These are phyloP conservation scores for Clarireedia paspali DNA, from an alignment of 2,329 filamentous ascomycete species.

Conservation along the genomic window DNA sequence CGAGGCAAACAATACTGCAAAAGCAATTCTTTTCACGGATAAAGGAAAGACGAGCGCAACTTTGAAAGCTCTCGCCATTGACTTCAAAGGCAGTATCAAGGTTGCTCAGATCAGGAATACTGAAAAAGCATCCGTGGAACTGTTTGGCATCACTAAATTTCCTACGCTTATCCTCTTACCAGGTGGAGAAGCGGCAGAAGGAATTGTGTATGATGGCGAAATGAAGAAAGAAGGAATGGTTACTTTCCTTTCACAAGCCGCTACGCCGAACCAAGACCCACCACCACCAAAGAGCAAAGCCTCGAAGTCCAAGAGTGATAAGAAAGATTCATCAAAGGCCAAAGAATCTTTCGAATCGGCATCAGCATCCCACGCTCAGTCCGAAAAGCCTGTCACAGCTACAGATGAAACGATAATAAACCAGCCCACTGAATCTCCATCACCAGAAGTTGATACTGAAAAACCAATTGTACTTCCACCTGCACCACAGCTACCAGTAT, in stretches of 20 bases:
- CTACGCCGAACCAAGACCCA: slow-evolving; percentile 71
- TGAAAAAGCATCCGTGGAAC: slow-evolving; percentile 59
- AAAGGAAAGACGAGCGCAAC: slow-evolving; percentile 84
- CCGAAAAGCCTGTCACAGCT: slow-evolving; percentile 39
- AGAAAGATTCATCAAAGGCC: slow-evolving; percentile 32
- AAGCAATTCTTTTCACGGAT: slow-evolving; percentile 87
- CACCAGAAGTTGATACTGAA: slow-evolving; percentile 31
- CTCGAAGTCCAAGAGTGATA: slow-evolving; percentile 31
- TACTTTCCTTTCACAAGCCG: slow-evolving; percentile 73
- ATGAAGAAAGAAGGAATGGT: slow-evolving; percentile 78
- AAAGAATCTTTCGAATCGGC: slow-evolving; percentile 42
- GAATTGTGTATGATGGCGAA: slow-evolving; percentile 70
- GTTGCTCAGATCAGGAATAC: slow-evolving; percentile 68
- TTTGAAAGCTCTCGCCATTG: slow-evolving; percentile 77
- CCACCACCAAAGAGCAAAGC: slow-evolving; percentile 40
- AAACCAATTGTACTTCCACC: slow-evolving; percentile 41
- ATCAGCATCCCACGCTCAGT: slow-evolving; percentile 43
- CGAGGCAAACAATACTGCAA: slow-evolving; percentile 60
- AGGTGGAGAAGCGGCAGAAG: slow-evolving; percentile 54
- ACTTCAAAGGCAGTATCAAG: slow-evolving; percentile 73
- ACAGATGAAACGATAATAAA: slow-evolving; percentile 42
- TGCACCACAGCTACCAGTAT: slow-evolving; percentile 56
- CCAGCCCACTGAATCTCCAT: slow-evolving; percentile 43
- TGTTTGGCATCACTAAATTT: slow-evolving; percentile 70
- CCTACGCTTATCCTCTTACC: slow-evolving; percentile 77